Base-by-base conservation (phyloP, 129 eudicot species). In the Artemisia tridentata region DNA sequence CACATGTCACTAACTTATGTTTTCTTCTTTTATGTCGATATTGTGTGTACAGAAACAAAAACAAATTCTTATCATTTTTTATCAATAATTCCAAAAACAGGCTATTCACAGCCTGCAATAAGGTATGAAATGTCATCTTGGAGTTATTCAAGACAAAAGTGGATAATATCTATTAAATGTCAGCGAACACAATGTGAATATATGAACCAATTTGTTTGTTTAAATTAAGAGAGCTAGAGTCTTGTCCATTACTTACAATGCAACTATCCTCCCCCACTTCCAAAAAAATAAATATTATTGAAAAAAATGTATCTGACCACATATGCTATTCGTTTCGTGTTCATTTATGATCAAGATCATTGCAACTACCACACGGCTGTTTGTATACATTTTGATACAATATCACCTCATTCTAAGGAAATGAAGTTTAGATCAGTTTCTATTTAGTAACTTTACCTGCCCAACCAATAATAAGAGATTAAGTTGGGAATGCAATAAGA, bases 31-130 rank as follows among this genome's bases (percentile, higher is more conserved):
- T 18, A 29, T 57, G n/a, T 41, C 15, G 54, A 57, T 23, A 38
- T 15, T 21, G 12, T 19, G 49, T 27, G 57, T 73, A 58, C 23
- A 31, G 53, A 15, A 62, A 29, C 9, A 34, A 34, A 5, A 34
- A 34, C 7, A 61, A 49, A 21, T 73, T 65, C 54, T 19, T 45
- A n/a, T 46, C 54, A 19, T 27, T 20, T 12, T 63, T 1, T 38
- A 51, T 43, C 62, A 63, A 34, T 51, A 61, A 73, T 34, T 52
- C 50, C 1, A 19, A 1, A 7, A 20, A 71, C 57, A 21, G 5
- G 34, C 53, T 7, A 50, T 73, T 50, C 23, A 62, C 71, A 64
- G 27, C 64, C 52, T 63, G 64, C 78, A 52, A 63, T 59, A 71
- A 41, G n/a, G 27, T 23, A 21, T 57, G 46, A 57, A 71, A 71